Evolutionary conservation across 2,329 filamentous ascomycete species (phyloP).

Genomic region (Ophidiomyces ophidiicola): DNA sequence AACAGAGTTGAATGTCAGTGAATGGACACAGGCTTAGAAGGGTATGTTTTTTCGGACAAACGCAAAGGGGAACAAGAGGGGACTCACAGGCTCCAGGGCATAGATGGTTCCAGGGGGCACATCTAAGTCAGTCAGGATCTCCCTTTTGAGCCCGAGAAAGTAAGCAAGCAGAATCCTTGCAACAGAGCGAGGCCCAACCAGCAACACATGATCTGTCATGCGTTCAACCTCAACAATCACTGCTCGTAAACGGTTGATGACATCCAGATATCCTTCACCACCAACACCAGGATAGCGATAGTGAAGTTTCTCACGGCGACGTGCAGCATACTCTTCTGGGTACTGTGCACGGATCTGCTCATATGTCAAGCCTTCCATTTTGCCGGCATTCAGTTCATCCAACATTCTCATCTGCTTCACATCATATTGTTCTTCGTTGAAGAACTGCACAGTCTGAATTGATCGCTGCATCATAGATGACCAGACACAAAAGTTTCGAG

Average conservation of each 20-base stretch:
- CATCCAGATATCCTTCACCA: conserved; percentile 90
- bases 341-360: conserved; percentile 70
- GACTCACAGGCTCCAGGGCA: conserved; percentile 63
- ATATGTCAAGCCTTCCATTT: conserved; percentile 92
- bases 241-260: conserved; percentile 86
- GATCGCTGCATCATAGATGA: conserved; percentile 91
- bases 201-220: conserved; percentile 87
- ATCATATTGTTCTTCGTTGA: conserved; percentile 91
- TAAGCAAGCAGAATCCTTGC: conserved; percentile 89
- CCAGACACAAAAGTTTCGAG: conserved; percentile 93
- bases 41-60: conserved; percentile 1
- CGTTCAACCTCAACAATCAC: conserved; percentile 96
- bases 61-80: neutral
- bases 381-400: conserved; percentile 86
- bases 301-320: conserved; percentile 74
- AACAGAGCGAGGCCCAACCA: conserved; percentile 85
- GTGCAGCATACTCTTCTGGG: conserved; percentile 68
- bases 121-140: conserved; percentile 88
- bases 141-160: conserved; percentile 81
- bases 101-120: conserved; percentile 89
- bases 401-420: conserved; percentile 97
- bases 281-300: conserved; percentile 95
- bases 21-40: neutral
- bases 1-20: neutral
- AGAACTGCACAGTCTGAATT: conserved; percentile 75